These are phyloP conservation scores for Neckera pumila DNA, from an alignment of 225 moss, liverwort and hornwort genomes.

Conservation along the genomic window DNA sequence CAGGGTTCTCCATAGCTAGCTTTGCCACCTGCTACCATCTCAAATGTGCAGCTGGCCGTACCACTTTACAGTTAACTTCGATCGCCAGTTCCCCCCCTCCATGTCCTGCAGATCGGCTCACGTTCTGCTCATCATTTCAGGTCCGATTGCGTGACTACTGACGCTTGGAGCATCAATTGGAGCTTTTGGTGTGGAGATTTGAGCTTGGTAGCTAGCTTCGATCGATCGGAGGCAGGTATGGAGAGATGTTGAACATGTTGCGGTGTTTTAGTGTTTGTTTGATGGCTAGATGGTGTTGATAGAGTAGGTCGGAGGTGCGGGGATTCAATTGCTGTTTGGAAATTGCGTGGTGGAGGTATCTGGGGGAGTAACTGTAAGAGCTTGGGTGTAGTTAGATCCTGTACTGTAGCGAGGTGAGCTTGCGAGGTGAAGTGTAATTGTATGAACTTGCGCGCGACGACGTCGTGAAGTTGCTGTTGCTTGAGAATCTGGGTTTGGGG, in stretches of 20 bases:
- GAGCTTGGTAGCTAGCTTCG: neutral
- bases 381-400: neutral
- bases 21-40: neutral
- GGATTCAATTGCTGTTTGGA: neutral
- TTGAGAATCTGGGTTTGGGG: too few relatives aligned
- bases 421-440: neutral
- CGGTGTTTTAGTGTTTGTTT: too few relatives aligned
- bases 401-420: neutral
- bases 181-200: neutral
- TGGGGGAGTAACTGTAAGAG: neutral
- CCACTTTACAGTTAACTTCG: too few relatives aligned
- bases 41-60: neutral
- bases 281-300: neutral
- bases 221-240: neutral
- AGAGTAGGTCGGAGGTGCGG: neutral
- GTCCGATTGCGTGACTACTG: neutral
- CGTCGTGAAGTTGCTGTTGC: neutral
- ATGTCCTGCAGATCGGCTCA: neutral
- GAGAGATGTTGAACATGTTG: neutral
- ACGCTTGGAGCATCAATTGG: neutral
- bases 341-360: neutral
- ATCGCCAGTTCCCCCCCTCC: too few relatives aligned
- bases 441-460: neutral
- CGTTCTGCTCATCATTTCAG: too few relatives aligned
- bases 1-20: too few relatives aligned